Conservation (phyloP, 129 eudicot species). For the Helianthus tuberosus region DNA sequence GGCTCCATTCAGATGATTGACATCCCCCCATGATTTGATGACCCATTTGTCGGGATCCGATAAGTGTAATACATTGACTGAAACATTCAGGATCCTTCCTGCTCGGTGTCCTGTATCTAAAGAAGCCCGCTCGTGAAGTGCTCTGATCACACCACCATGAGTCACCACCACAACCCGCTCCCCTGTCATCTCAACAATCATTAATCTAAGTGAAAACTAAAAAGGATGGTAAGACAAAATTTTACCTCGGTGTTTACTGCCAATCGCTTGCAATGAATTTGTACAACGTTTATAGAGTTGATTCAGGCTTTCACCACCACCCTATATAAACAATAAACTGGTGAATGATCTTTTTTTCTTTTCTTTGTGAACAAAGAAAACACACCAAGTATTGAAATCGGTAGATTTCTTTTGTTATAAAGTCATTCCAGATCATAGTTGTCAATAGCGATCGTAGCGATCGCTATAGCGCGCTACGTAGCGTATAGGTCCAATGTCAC, state of each 20-base stretch:
- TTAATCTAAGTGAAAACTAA: not conserved
- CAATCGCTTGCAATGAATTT: slow-evolving; percentile 67
- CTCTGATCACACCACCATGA: slow-evolving; percentile 81
- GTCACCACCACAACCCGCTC: slow-evolving; percentile 49
- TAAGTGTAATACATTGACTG: slow-evolving; percentile 57
- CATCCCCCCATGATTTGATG: slow-evolving; percentile 74
- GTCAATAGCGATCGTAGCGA: too few relatives aligned
- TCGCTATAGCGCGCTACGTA: too few relatives aligned
- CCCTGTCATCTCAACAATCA: slow-evolving; percentile 39
- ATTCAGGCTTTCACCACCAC: slow-evolving; percentile 92
- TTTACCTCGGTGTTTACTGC: slow-evolving; percentile 74
- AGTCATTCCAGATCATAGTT: not conserved
- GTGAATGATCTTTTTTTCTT: not conserved
- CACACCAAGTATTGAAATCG: not conserved
- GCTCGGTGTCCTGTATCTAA: slow-evolving; percentile 23
- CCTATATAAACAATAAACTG: slow-evolving; percentile 42
- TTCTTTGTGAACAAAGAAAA: not conserved
- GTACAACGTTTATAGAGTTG: slow-evolving; percentile 81
- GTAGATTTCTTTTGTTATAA: not conserved
- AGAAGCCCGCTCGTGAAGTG: slow-evolving; percentile 64
- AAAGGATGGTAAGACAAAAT: not conserved
- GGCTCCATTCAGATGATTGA: slow-evolving; percentile 59
- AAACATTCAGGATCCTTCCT: slow-evolving; percentile 58
- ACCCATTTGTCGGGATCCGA: slow-evolving; percentile 55
- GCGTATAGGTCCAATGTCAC: too few relatives aligned